Evolutionary conservation across 805 yeast species (phyloP).

Genomic region (Wickerhamomyces silvicola): DNA sequence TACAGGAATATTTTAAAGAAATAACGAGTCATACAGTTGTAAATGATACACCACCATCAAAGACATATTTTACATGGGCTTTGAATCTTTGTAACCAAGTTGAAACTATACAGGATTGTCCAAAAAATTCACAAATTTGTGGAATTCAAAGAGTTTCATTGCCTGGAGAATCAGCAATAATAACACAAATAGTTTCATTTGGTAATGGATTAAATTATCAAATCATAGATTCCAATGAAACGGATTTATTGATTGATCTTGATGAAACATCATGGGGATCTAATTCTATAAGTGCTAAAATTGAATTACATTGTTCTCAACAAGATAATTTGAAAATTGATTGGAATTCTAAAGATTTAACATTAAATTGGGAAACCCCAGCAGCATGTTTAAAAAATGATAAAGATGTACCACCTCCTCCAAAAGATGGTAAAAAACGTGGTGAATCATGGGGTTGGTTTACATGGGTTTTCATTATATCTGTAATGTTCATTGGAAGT

Average conservation of each 20-base stretch:
- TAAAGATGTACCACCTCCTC: slow-evolving; percentile 21
- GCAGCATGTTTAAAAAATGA: slow-evolving; percentile 35
- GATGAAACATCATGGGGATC: slow-evolving; percentile 70
- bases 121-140: slow-evolving; percentile 69
- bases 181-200: slow-evolving; percentile 59
- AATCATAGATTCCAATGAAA: slow-evolving; percentile 21
- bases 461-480: slow-evolving; percentile 71
- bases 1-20: slow-evolving; percentile 35
- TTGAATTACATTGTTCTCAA: slow-evolving; percentile 43
- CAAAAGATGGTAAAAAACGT: slow-evolving; percentile 19
- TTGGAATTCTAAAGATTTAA: slow-evolving; percentile 20
- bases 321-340: slow-evolving; percentile 24
- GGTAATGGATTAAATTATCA: slow-evolving; percentile 35
- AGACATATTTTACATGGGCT: slow-evolving; percentile 56
- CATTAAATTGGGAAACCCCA: slow-evolving; percentile 32
- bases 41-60: slow-evolving; percentile 74
- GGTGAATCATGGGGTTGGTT: slow-evolving; percentile 67
- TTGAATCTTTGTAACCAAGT: slow-evolving; percentile 58
- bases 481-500: slow-evolving; percentile 62
- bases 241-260: slow-evolving; percentile 33
- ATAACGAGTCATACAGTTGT: slow-evolving; percentile 34
- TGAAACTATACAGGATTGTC: slow-evolving; percentile 45
- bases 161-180: slow-evolving; percentile 40
- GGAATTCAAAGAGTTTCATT: slow-evolving; percentile 55
- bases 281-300: slow-evolving; percentile 36